Evolutionary conservation across 116 monocot species (phyloP).

Genomic region (Dioscorea cayenensis): DNA sequence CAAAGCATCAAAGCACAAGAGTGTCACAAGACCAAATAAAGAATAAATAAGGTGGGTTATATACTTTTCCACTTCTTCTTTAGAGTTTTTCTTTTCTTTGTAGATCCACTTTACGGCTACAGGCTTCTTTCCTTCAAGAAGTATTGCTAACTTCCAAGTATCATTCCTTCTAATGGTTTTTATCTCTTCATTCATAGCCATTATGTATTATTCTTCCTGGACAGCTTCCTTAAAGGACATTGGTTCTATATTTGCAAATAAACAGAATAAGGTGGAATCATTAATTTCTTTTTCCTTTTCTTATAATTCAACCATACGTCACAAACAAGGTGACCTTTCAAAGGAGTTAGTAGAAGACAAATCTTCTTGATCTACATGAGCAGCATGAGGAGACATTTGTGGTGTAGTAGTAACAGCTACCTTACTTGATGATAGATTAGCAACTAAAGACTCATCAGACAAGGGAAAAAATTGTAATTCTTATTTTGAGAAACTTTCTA

Average conservation of each 20-base stretch:
- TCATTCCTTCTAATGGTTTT: neutral
- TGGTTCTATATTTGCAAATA: too few species aligned
- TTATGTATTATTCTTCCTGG: neutral
- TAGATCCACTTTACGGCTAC: constrained; percentile 4
- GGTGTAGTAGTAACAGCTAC: neutral
- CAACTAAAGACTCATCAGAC: too few species aligned
- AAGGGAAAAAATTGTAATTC: too few species aligned
- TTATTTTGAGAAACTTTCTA: neutral
- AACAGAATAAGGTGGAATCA: too few species aligned
- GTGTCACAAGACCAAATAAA: too few species aligned
- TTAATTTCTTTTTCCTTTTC: neutral
- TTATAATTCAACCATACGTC: too few species aligned
- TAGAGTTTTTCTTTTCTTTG: neutral
- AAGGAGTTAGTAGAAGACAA: too few species aligned
- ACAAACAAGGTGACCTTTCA: too few species aligned
- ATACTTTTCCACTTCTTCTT: neutral
- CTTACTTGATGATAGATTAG: neutral
- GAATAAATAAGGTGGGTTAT: neutral
- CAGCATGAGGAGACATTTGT: neutral
- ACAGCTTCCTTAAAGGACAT: neutral
- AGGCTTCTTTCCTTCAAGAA: neutral
- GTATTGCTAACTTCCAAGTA: neutral
- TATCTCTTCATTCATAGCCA: constrained; percentile 1
- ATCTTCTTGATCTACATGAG: neutral
- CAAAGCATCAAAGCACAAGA: too few species aligned